phyloP scores from a whole-genome alignment of 176 grass and related monocot genomes.

The Rhipidocladum racemiflorum region DNA sequence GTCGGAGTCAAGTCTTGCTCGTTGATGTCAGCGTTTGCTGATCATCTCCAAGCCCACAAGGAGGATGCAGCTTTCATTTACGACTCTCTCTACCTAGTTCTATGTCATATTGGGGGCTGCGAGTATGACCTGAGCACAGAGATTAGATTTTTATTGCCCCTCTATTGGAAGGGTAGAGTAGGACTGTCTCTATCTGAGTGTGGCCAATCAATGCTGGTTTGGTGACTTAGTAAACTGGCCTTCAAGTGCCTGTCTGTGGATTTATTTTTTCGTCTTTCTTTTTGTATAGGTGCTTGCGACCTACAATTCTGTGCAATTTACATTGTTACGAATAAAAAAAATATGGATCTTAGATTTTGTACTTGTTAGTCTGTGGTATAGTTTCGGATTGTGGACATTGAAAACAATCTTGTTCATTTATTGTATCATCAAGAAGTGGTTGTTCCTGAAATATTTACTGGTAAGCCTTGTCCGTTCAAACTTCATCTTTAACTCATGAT shows the following conservation, averaged over 20 bases:
- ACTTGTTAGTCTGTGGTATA: neutral
- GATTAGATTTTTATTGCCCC: neutral
- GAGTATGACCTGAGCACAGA: no score
- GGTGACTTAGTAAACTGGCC: neutral
- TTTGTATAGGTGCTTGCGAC: neutral
- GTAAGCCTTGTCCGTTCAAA: no score
- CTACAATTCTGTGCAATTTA: neutral
- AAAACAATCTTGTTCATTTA: no score
- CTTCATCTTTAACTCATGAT: no score
- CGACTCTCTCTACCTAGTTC: no score
- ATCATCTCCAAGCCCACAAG: neutral
- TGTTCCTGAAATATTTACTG: no score
- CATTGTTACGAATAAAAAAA: neutral
- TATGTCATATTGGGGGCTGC: no score
- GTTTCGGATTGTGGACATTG: no score
- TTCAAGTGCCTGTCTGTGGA: neutral
- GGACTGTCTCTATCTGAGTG: neutral
- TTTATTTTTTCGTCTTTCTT: neutral
- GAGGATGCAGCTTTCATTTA: conserved; percentile 2
- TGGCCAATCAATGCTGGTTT: conserved; percentile 25
- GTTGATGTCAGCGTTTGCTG: neutral
- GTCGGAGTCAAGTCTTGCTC: neutral
- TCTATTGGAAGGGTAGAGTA: neutral
- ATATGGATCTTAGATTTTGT: neutral
- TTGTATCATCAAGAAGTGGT: no score